Percentiles rank a stretch among this genome's conserved stretches.
phyloP scores from a whole-genome alignment of 1,284 basidiomycete genomes.

The Veloporphyrellus conicus region DNA sequence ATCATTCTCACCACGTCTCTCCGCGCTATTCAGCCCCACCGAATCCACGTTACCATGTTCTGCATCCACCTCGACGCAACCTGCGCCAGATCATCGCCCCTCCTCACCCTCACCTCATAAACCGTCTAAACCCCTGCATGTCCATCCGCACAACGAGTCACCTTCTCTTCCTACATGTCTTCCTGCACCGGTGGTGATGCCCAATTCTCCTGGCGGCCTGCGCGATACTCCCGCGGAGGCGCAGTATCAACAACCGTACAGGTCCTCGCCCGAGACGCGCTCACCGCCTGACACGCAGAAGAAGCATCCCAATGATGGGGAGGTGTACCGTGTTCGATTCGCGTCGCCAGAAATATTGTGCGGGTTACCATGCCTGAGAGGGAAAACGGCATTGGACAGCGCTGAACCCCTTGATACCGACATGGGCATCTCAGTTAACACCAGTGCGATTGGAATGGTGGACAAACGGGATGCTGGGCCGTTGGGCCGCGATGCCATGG shows the following conservation, averaged over 20 bases:
- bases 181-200: slow-evolving; percentile 9
- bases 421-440: background rate
- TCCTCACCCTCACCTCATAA: slow-evolving; percentile 14
- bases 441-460: background rate
- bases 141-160: slow-evolving; percentile 26
- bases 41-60: slow-evolving; percentile 4
- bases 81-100: slow-evolving; percentile 7
- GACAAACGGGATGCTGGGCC: background rate
- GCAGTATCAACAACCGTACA: slow-evolving; percentile 23
- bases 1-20: slow-evolving; percentile 8
- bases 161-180: slow-evolving; percentile 5
- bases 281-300: slow-evolving; percentile 13
- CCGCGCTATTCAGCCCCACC: slow-evolving; percentile 5
- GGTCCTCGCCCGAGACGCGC: slow-evolving; percentile 18
- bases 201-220: slow-evolving; percentile 10
- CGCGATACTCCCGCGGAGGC: slow-evolving; percentile 29
- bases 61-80: background rate
- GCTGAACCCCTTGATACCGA: background rate
- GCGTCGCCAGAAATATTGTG: slow-evolving; percentile 29
- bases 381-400: background rate
- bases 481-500: slow-evolving; percentile 21
- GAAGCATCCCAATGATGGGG: slow-evolving; percentile 13
- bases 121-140: slow-evolving; percentile 29
- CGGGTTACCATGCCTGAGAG: slow-evolving; percentile 15
- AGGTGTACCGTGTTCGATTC: slow-evolving; percentile 29